A percentile compares a stretch with the other conserved stretches of the same genome.
Conservation (phyloP, 2,329 filamentous ascomycete species). For the Cladophialophora psammophila region DNA sequence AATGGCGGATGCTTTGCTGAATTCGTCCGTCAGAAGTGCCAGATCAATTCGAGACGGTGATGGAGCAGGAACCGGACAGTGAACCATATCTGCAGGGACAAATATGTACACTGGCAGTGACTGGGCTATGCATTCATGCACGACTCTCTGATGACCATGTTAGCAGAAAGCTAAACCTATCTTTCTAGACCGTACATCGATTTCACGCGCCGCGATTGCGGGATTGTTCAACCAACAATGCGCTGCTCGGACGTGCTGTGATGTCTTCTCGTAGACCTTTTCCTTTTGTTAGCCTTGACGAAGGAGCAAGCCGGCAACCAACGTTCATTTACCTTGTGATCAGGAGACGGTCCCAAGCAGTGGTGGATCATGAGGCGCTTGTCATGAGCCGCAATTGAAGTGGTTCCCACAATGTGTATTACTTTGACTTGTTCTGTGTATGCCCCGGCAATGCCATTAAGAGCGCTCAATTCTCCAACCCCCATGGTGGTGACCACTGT, state of each 20-base stretch:
- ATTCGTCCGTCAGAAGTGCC: too few relatives aligned
- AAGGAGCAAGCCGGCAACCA: too few relatives aligned
- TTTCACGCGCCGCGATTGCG: too few relatives aligned
- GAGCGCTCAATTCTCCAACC: constrained; percentile 57
- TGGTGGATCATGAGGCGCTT: neutral
- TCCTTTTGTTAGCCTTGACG: too few relatives aligned
- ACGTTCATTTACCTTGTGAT: neutral
- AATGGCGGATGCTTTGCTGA: too few relatives aligned
- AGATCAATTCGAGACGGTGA: too few relatives aligned
- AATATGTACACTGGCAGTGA: neutral
- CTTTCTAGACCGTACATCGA: too few relatives aligned
- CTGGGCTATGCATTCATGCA: neutral
- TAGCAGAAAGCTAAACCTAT: too few relatives aligned
- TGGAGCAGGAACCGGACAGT: neutral
- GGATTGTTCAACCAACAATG: too few relatives aligned
- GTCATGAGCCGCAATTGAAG: neutral
- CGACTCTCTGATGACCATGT: neutral
- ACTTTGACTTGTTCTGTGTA: constrained; percentile 66
- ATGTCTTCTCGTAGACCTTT: neutral
- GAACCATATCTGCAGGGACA: constrained; percentile 32
- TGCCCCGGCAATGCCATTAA: constrained; percentile 47
- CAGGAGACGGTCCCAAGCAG: neutral
- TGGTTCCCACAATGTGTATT: constrained; percentile 48
- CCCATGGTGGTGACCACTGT: constrained; percentile 63
- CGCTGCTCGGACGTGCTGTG: too few relatives aligned